Evolutionary conservation across 768 basidiomycete species (phyloP), one percentile per base, ranked within the genome.

Genomic region (Phaeolepiota aurea): DNA sequence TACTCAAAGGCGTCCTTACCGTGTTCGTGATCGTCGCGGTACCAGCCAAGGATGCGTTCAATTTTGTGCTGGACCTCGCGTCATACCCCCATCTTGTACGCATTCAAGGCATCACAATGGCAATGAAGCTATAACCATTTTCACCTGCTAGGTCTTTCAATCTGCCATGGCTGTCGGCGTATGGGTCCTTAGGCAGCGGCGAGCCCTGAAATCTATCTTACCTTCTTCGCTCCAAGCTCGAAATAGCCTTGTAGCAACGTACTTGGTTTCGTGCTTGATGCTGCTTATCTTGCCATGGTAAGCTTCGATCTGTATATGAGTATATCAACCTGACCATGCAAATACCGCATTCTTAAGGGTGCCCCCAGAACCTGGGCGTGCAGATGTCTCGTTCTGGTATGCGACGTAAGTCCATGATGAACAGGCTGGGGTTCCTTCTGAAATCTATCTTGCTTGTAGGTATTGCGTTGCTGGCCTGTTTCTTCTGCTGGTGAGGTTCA

Each of bases 21-120:
- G 49, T 61, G 20, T 28, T 71, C 22, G 63, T 72, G 28, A 68
- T 76, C 32, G 47, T 72, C 21, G 62, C 50, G 14, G 43, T 63
- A 16, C 63, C 63, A 7, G 61, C 61, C 9, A 56, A 58, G 42
- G 63, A 64, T 37, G 56, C 59, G 4, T 65, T 62, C 46, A 63
- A 65, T 44, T 65, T 65, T 32, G 53, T 63, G 47, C 28, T 69
- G 31, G 63, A 68, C 40, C 52, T 69, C 12, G 58, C 57, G 5
- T 61, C 64, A n/a, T 68, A 69, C 48, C 69, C 65, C 2, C 15
- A 44, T 38, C 45, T 65, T 5, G 66, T 70, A 44, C 14, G 54
- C n/a, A n/a, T n/a, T n/a, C n/a, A n/a, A n/a, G n/a, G n/a, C n/a
- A n/a, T n/a, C n/a, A n/a, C n/a, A n/a, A n/a, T n/a, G n/a, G n/a